Conservation (phyloP, 495 filamentous ascomycete genomes). For the Lentithecium fluviatile region DNA sequence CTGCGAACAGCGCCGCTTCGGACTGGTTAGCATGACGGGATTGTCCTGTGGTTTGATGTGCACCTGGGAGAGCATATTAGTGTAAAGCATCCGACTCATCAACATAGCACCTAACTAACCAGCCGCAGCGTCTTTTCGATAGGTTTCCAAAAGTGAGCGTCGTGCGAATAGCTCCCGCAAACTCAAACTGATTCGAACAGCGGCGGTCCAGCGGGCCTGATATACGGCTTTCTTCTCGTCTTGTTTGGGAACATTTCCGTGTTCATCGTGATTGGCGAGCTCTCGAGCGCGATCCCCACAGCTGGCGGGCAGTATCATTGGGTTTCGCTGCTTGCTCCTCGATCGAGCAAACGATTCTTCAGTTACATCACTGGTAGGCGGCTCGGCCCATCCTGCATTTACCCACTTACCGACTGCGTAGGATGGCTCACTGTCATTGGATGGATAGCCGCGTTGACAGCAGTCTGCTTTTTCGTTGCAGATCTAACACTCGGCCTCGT, state of each 20-base stretch:
- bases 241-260: constrained; percentile 26
- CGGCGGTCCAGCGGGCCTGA: constrained; percentile 26
- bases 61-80: constrained; percentile 28
- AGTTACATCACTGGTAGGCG: constrained; percentile 31
- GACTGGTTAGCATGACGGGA: constrained; percentile 29
- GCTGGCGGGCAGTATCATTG: constrained; percentile 42
- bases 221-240: constrained; percentile 28
- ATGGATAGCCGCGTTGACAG: constrained; percentile 59
- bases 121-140: constrained; percentile 15
- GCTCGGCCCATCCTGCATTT: no score
- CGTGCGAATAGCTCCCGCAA: background rate
- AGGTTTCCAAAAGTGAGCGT: constrained; percentile 20
- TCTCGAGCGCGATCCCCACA: constrained; percentile 17
- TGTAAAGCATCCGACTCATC: constrained; percentile 5
- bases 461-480: constrained; percentile 54
- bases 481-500: constrained; percentile 60
- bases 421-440: constrained; percentile 60
- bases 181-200: constrained; percentile 5
- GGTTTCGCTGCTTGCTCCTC: constrained; percentile 30
- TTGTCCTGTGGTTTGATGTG: constrained; percentile 30
- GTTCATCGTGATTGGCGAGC: constrained; percentile 24
- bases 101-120: background rate
- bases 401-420: constrained; percentile 33
- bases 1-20: constrained; percentile 18
- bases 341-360: constrained; percentile 23